Conservation (phyloP, 306 rosid genomes). For the Medicago arabica region DNA sequence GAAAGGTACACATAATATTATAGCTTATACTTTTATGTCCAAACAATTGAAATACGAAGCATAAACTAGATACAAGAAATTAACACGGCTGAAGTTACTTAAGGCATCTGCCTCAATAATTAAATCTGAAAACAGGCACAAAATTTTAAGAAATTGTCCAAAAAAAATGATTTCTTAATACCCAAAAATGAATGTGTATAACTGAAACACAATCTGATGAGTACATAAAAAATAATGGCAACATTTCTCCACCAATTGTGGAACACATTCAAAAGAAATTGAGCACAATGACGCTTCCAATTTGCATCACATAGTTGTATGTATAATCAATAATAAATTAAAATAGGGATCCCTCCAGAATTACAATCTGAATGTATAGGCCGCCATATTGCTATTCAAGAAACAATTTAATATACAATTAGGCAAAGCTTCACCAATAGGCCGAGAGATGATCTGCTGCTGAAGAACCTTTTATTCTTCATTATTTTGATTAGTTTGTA, state of each 20-base stretch:
- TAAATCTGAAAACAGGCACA: conserved; percentile 27
- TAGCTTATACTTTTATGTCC: not conserved
- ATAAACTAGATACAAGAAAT: not conserved
- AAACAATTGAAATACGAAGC: not conserved
- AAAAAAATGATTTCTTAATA: conserved; percentile 2
- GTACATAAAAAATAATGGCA: conserved; percentile 20
- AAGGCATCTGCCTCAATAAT: not conserved
- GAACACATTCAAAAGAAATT: conserved; percentile 15
- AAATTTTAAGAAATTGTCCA: not conserved
- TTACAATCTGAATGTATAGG: conserved; percentile 40
- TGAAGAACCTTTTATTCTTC: conserved; percentile 55
- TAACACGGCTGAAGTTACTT: not conserved
- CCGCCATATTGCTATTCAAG: conserved; percentile 47
- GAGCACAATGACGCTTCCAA: conserved; percentile 39
- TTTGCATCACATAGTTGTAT: conserved; percentile 35
- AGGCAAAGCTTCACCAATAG: conserved; percentile 35
- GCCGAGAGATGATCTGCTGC: conserved; percentile 37
- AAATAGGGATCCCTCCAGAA: conserved; percentile 45
- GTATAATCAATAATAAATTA: conserved; percentile 37
- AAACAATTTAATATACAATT: conserved; percentile 56
- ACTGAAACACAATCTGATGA: conserved; percentile 13
- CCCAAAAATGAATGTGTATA: conserved; percentile 14
- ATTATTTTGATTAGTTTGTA: conserved; percentile 34
- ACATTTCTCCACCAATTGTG: conserved; percentile 20
- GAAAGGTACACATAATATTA: not conserved